Evolutionary conservation across 2,329 filamentous ascomycete genomes (phyloP).

Genomic region (Diplodia intermedia): DNA sequence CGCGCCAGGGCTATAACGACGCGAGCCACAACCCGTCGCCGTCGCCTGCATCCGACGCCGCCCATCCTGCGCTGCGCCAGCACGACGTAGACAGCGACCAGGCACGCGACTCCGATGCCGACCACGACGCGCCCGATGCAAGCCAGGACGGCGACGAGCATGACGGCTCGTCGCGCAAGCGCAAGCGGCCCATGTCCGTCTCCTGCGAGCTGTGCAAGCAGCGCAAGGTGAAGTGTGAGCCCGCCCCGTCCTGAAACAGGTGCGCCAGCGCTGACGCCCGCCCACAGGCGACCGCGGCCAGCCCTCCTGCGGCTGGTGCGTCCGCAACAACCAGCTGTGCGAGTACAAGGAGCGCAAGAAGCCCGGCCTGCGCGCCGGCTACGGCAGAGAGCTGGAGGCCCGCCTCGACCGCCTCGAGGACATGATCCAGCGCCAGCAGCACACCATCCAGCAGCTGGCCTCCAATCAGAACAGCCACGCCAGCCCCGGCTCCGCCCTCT

Average conservation of each 20-base stretch:
- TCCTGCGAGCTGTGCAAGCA: conserved; percentile 79
- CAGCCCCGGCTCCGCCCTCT: conserved; percentile 36
- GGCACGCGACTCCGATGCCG: conserved; percentile 41
- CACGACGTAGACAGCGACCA: conserved; percentile 39
- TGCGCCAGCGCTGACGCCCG: conserved; percentile 31
- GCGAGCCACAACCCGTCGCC: conserved; percentile 14
- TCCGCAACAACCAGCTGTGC: conserved; percentile 69
- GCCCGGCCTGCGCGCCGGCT: conserved; percentile 67
- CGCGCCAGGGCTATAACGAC: conserved; percentile 6
- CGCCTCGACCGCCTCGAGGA: conserved; percentile 58
- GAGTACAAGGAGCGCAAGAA: conserved; percentile 76
- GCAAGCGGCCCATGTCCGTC: conserved; percentile 60
- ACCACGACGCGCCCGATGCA: conserved; percentile 42
- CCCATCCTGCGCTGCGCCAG: not conserved
- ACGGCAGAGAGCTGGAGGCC: conserved; percentile 67
- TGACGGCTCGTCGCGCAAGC: conserved; percentile 48
- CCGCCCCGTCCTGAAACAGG: not conserved
- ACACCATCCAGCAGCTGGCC: conserved; percentile 54
- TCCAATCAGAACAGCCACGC: conserved; percentile 35
- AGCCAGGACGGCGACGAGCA: conserved; percentile 14
- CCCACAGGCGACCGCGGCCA: conserved; percentile 76
- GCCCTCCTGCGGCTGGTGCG: conserved; percentile 76
- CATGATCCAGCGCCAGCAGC: conserved; percentile 54
- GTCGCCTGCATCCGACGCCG: not conserved
- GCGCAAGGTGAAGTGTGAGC: conserved; percentile 69